A percentile compares a stretch with the other conserved stretches of the same genome.
phyloP scores from a whole-genome alignment of 768 basidiomycete species.

The Tulasnella sp. region DNA sequence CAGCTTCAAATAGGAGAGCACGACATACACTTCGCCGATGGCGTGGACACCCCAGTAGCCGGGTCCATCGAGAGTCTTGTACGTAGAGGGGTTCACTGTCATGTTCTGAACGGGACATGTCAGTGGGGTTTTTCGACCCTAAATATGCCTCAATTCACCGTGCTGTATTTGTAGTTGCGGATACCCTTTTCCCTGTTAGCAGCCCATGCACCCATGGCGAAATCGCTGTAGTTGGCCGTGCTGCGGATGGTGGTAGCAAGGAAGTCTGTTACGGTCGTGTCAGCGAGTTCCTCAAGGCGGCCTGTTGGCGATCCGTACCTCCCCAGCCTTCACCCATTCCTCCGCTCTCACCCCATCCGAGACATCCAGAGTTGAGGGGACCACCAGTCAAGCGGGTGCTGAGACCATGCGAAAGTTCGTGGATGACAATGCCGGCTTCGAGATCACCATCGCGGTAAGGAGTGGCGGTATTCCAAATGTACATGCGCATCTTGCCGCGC shows the following conservation, averaged over 20 bases:
- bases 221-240: slow-evolving; percentile 59
- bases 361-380: slow-evolving; percentile 80
- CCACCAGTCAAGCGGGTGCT: slow-evolving; percentile 93
- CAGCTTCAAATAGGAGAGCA: neutral
- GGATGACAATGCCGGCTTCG: slow-evolving; percentile 94
- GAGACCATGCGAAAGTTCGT: slow-evolving; percentile 78
- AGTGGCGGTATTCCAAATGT: slow-evolving; percentile 81
- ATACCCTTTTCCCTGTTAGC: slow-evolving; percentile 66
- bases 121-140: neutral
- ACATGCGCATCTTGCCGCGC: slow-evolving; percentile 92
- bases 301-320: no score
- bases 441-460: slow-evolving; percentile 93
- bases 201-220: slow-evolving; percentile 92
- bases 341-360: slow-evolving; percentile 91
- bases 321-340: slow-evolving; percentile 99
- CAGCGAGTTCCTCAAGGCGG: slow-evolving; percentile 21
- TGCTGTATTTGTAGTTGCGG: slow-evolving; percentile 77
- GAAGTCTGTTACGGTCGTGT: no score
- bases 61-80: slow-evolving; percentile 87
- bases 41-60: slow-evolving; percentile 79
- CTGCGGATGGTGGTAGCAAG: slow-evolving; percentile 80
- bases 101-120: slow-evolving; percentile 33
- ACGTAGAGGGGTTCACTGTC: slow-evolving; percentile 75
- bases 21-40: slow-evolving; percentile 19
- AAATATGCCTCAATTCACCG: slow-evolving; percentile 29